Base-by-base conservation (phyloP, 306 rosid genomes). In the Sindora glabra region DNA sequence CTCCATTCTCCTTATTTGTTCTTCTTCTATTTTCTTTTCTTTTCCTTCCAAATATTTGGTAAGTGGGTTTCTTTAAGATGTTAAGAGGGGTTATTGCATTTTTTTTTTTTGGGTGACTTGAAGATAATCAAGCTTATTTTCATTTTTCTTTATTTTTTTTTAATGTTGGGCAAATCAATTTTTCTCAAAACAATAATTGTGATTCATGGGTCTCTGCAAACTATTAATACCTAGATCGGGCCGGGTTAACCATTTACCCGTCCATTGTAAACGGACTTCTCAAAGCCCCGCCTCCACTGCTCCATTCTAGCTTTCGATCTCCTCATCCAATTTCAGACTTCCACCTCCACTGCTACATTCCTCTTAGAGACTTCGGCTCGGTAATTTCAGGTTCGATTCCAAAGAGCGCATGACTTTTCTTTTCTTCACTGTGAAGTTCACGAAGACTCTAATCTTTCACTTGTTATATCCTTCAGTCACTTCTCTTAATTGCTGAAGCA, bases 221-320 rank as follows among this genome's bases (percentile, higher is more conserved):
- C 3, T 1, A 29, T 4, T 4, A 39, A 39, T 0, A 2, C 2
- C 23, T 21, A 65, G 45, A 4, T 21, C 53, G 59, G 59, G 3
- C 0, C 59, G 27, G 52, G 30, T 38, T 18, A 71, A 8, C 24
- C 55, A 27, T 5, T 36, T 41, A 36, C 75, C 65, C 65, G 27
- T 47, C 8, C 18, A 0, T 9, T 26, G 27, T 9, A 19, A 18
- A 8, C 47, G 30, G 16, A 17, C 24, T 6, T 49, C 0, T 12
- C 53, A 34, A 54, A 70, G 9, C 8, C 57, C 61, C 60, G 56
- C 39, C 56, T 57, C 38, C 76, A 75, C 72, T 72, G 49, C 69
- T 64, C 2, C 33, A 21, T 47, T 37, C 32, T n/a, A n/a, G n/a
- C n/a, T n/a, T n/a, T n/a, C 19, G 5, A 27, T 27, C 32, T 27